Base-by-base conservation (phyloP, 306 rosid species). In the Vigna mungo region DNA sequence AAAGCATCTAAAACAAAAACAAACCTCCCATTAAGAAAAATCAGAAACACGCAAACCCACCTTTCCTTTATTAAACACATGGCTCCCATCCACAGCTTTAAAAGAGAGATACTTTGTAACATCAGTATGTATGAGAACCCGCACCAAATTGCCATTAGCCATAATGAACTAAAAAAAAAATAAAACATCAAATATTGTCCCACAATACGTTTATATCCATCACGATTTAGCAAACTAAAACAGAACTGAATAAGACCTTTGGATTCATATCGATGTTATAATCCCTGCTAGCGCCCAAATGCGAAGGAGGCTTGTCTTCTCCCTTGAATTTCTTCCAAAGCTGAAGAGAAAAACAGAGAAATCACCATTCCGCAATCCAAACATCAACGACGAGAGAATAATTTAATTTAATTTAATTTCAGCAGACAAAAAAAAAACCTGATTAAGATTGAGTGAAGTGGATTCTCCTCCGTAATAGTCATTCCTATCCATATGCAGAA, bases 381-480 rank as follows among this genome's bases (percentile, higher is more conserved):
- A 59, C 65, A 12, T 58, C 17, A 58, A 25, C 5, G 4, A 58
- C 5, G 12, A 20, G 7, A 55, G 23, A 25, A 25, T 25, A 55
- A 3, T 10, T 21, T 2, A 43, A 43, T 43, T 11, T 0, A 58
- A 23, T 23, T 12, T 12, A 23, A 53, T 55, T 17, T 17, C 3
- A 49, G 62, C 62, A 4, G n/a, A 23, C 34, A 44, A 49, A 10
- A 30, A 21, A 27, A 11, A 53, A 27, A 94, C 97, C 93, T 95
- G 97, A 81, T 70, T 59, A 68, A 95, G 98, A 88, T 90, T 92
- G 34, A 95, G 97, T 1, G 98, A 95, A 3, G 98, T 80, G 44
- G 97, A 95, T 62, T 92, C 97, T 80, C 98, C 98, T 47, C 98
- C 98, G 32, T 95, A 92, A 52, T 95, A 92, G 70, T 95, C 98